Evolutionary conservation across 148 eudicot genomes (phyloP).

Genomic region (Heliosperma pusillum): DNA sequence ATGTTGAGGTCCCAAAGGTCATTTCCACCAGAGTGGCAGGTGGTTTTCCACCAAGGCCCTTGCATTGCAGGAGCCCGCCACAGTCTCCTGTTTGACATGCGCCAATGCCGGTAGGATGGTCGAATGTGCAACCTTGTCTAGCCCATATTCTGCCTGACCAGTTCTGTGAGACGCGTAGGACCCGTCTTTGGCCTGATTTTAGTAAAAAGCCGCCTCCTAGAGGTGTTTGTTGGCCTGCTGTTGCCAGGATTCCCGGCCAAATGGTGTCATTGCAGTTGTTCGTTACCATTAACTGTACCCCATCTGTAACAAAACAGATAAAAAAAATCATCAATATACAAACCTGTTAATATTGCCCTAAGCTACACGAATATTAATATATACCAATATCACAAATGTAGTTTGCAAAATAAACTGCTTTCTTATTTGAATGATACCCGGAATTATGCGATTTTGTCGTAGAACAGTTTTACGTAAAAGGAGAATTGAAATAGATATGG

Average conservation of each 20-base stretch:
- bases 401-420: too few species aligned
- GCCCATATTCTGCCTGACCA: constrained; percentile 86
- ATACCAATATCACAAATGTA: too few species aligned
- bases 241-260: constrained; percentile 73
- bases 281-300: constrained; percentile 40
- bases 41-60: constrained; percentile 48
- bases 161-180: constrained; percentile 33
- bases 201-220: constrained; percentile 56
- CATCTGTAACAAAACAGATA: constrained; percentile 36
- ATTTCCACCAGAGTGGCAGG: constrained; percentile 63
- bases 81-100: constrained; percentile 69
- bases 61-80: constrained; percentile 44
- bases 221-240: constrained; percentile 46
- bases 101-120: constrained; percentile 24
- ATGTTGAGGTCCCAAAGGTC: constrained; percentile 48
- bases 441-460: too few species aligned
- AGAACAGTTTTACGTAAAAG: too few species aligned
- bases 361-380: too few species aligned
- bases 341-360: background rate
- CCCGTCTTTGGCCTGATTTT: constrained; percentile 28
- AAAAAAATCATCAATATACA: background rate
- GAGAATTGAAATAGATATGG: background rate
- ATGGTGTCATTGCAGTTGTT: constrained; percentile 60
- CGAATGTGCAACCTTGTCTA: constrained; percentile 57
- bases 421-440: too few species aligned